A percentile compares a stretch with the other conserved stretches of the same genome.
Conservation (phyloP, 768 basidiomycete genomes). For the Collybiopsis luxurians region DNA sequence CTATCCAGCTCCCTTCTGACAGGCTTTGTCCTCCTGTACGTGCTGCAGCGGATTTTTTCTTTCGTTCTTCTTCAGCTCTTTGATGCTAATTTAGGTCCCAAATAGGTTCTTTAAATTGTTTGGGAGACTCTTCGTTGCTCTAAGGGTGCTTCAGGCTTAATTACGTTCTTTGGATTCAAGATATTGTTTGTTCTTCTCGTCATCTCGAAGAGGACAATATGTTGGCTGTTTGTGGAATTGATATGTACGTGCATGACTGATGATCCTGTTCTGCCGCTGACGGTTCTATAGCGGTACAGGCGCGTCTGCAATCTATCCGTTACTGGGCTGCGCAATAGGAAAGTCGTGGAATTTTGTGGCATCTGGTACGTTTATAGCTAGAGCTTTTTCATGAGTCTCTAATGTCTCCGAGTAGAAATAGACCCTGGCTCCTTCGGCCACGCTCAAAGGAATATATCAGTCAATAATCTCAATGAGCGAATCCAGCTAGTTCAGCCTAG, state of each 20-base stretch:
- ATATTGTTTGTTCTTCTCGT: conserved; percentile 43
- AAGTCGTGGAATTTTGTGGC: conserved; percentile 59
- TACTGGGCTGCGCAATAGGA: conserved; percentile 60
- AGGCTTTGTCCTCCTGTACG: conserved; percentile 86
- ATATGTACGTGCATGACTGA: conserved; percentile 44
- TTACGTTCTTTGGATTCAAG: conserved; percentile 84
- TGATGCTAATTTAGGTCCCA: conserved; percentile 48
- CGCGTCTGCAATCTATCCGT: conserved; percentile 85
- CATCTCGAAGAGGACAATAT: conserved; percentile 5
- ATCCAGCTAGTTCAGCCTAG: conserved; percentile 46
- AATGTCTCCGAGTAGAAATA: conserved; percentile 51
- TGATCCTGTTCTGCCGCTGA: background rate
- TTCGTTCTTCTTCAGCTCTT: background rate
- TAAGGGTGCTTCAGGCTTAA: conserved; percentile 56
- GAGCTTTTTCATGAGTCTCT: background rate
- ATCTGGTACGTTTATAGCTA: conserved; percentile 43
- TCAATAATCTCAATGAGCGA: conserved; percentile 51
- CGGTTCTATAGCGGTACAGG: conserved; percentile 74
- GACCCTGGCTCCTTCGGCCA: conserved; percentile 57
- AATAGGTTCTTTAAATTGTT: conserved; percentile 47
- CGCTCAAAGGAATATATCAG: conserved; percentile 55
- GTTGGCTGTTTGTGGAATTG: conserved; percentile 50
- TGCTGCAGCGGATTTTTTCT: conserved; percentile 5
- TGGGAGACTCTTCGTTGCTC: background rate
- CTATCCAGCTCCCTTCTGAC: conserved; percentile 59